Evolutionary conservation across 495 filamentous ascomycete species (phyloP).

Genomic region (Bombardia bombarda): DNA sequence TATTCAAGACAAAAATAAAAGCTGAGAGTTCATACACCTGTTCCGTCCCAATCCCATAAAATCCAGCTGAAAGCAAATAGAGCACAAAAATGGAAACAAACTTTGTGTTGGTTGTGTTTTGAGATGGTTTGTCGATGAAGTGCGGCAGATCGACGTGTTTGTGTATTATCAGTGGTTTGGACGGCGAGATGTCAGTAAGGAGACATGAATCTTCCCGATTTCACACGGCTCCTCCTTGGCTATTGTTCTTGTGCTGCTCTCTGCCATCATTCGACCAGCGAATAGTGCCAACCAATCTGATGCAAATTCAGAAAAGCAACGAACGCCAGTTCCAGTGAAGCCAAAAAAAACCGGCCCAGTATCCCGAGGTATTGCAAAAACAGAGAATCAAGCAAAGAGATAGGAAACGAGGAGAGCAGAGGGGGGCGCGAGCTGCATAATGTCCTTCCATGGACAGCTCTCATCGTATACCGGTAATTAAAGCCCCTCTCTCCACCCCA

Average conservation of each 20-base stretch:
- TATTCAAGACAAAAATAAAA: not conserved
- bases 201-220: not conserved
- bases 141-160: slow-evolving; percentile 11
- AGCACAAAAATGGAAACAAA: not conserved
- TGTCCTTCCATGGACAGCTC: slow-evolving; percentile 11
- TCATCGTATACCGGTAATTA: slow-evolving; percentile 30
- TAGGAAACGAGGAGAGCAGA: slow-evolving; percentile 14
- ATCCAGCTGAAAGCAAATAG: not conserved
- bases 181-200: slow-evolving; percentile 6
- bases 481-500: slow-evolving; percentile 26
- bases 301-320: slow-evolving; percentile 7
- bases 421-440: slow-evolving; percentile 14
- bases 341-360: slow-evolving; percentile 20
- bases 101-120: not conserved
- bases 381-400: slow-evolving; percentile 15
- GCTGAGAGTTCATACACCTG: not conserved
- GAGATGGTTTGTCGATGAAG: not conserved
- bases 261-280: slow-evolving; percentile 6
- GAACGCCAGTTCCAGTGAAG: slow-evolving; percentile 16
- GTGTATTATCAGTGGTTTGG: slow-evolving; percentile 5
- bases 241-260: slow-evolving; percentile 2
- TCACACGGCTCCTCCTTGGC: not conserved
- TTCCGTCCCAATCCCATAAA: not conserved
- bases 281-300: slow-evolving; percentile 9
- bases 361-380: slow-evolving; percentile 16